Evolutionary conservation across 106 monocot genomes (phyloP).

Genomic region (Allium sativum): DNA sequence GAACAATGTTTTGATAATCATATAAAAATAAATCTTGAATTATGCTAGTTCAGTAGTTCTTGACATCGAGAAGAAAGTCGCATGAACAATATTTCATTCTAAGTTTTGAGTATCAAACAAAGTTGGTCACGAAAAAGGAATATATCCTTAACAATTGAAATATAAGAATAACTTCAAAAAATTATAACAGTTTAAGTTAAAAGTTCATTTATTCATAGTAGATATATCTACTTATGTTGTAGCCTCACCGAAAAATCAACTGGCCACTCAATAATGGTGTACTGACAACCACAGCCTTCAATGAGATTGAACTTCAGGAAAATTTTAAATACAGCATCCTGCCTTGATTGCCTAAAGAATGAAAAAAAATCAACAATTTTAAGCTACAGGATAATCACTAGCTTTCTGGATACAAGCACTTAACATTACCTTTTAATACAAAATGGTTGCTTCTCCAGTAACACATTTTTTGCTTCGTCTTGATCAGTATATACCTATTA

Average conservation of each 20-base stretch:
- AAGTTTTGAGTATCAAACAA: no score
- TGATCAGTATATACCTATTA: slow-evolving; percentile 72
- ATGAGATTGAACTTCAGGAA: slow-evolving; percentile 66
- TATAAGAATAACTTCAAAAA: no score
- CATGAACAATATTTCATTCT: no score
- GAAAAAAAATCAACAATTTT: slow-evolving; percentile 3
- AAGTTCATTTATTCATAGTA: no score
- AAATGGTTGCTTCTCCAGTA: slow-evolving; percentile 75
- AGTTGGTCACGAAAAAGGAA: no score
- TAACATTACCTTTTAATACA: slow-evolving; percentile 51
- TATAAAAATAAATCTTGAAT: no score
- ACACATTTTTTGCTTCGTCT: slow-evolving; percentile 53
- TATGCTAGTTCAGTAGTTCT: no score
- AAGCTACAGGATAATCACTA: not conserved
- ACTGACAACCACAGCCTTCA: slow-evolving; percentile 69
- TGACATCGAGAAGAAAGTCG: no score
- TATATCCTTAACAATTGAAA: no score
- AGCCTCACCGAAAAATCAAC: slow-evolving; percentile 58
- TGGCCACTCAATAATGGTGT: slow-evolving; percentile 36
- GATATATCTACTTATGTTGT: no score
- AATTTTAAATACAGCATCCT: slow-evolving; percentile 46
- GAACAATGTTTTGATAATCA: no score
- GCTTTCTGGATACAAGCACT: not conserved
- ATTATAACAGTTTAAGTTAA: no score
- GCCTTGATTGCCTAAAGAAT: slow-evolving; percentile 50